Conservation (phyloP, 176 grass and related monocot genomes). For the Hsuehochloa calcarea region DNA sequence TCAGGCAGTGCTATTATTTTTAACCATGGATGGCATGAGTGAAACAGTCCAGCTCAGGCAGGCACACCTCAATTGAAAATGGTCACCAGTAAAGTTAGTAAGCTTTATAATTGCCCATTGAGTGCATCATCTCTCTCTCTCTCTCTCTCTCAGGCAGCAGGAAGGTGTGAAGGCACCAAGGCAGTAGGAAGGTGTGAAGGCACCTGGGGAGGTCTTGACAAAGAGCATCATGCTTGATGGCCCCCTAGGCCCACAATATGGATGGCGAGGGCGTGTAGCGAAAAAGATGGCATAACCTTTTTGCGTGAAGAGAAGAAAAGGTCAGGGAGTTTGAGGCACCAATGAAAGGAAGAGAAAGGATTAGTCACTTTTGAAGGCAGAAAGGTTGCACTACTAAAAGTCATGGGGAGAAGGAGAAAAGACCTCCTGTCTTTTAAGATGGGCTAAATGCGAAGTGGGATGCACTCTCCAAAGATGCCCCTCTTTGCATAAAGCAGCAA, state of each 20-base stretch:
- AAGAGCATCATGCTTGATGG: constrained; percentile 36
- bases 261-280: constrained; percentile 38
- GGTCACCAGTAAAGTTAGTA: constrained; percentile 38
- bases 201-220: constrained; percentile 47
- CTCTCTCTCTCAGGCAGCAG: background rate
- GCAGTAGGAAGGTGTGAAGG: constrained; percentile 24
- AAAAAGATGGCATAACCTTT: constrained; percentile 49
- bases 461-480: constrained; percentile 64
- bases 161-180: too few relatives aligned
- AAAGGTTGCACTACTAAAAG: constrained; percentile 76
- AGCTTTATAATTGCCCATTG: constrained; percentile 52
- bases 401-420: constrained; percentile 46
- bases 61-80: constrained; percentile 34
- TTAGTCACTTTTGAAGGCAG: constrained; percentile 62
- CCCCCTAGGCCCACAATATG: constrained; percentile 31
- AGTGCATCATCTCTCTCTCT: constrained; percentile 28
- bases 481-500: constrained; percentile 49
- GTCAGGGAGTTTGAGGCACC: constrained; percentile 65
- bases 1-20: constrained; percentile 14
- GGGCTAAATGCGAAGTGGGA: constrained; percentile 59
- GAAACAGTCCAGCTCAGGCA: constrained; percentile 39
- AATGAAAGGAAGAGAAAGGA: constrained; percentile 70
- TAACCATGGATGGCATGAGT: constrained; percentile 39
- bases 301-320: constrained; percentile 43
- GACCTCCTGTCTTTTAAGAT: constrained; percentile 60